Evolutionary conservation across 768 basidiomycete species (phyloP), one percentile per base, ranked within the genome.

Genomic region (Suillus placidus): DNA sequence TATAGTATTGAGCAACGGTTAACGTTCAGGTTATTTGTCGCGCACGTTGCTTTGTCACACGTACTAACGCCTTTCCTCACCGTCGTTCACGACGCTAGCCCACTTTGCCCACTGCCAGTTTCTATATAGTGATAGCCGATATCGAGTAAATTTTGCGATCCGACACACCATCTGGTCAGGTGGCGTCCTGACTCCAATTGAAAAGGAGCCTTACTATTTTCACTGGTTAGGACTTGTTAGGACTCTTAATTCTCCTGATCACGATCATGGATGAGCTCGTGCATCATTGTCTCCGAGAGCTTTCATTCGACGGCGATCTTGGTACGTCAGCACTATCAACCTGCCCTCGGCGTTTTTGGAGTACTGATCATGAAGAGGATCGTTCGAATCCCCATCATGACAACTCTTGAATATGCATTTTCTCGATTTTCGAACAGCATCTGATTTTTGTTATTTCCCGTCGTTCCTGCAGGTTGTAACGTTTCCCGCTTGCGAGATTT

Each of bases 211-310:
- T 16, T 20, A n/a, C 23, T 18, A 18, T 40, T 26, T 38, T 6
- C 26, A 45, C 58, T 35, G 18, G 23, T n/a, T 34, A 18, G 16
- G 14, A 63, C 20, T 14, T 34, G 38, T 20, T 40, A 23, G 14
- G 18, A 63, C 20, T n/a, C 40, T 30, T 58, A 26, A 12, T 26
- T 30, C 57, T 42, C 57, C 26, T 42, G 40, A 60, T 32, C 26
- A 94, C 95, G 90, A 60, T 32, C 26, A 94, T 96, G 90, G 94
- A 96, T 74, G 90, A 94, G 72, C 87, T 97, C 52, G 79, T 96
- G 45, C 88, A 90, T 72, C 89, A 94, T 74, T 91, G 91, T 73
- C 83, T 95, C 42, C 89, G 90, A 45, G 93, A 97, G 76, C 82
- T 97, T 37, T 87, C 95, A 6, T 95, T 95, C 77, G 94, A 95